phyloP scores from a whole-genome alignment of 805 yeast genomes.

The Candida takata region DNA sequence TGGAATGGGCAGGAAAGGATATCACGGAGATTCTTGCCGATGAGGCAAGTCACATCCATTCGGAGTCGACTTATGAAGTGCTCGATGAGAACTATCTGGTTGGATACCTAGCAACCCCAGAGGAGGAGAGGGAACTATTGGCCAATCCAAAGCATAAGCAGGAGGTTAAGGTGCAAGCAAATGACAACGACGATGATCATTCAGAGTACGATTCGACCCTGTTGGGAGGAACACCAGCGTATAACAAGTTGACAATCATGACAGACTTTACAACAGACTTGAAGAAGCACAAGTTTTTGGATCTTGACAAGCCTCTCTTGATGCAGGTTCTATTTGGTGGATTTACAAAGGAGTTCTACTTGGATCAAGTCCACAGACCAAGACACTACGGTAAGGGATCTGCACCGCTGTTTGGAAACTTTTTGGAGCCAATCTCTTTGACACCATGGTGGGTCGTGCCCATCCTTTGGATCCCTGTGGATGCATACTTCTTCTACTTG shows the following conservation, averaged over 20 bases:
- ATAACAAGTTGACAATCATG: conserved; percentile 62
- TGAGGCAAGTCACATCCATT: conserved; percentile 63
- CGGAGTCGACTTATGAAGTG: conserved; percentile 81
- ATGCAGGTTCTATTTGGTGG: conserved; percentile 70
- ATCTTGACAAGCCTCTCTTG: conserved; percentile 73
- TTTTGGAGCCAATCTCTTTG: conserved; percentile 81
- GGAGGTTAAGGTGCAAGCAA: conserved; percentile 44
- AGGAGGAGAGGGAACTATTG: conserved; percentile 67
- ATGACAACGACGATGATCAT: too few relatives aligned
- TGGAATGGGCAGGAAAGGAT: conserved; percentile 77
- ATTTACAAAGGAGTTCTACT: conserved; percentile 81
- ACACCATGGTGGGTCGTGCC: conserved; percentile 97
- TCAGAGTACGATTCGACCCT: conserved; percentile 44
- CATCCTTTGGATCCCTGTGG: conserved; percentile 76
- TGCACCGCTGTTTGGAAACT: conserved; percentile 92
- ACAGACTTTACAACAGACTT: conserved; percentile 74
- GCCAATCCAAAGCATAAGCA: conserved; percentile 52
- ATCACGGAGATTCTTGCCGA: conserved; percentile 81
- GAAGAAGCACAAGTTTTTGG: conserved; percentile 76
- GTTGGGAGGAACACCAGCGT: conserved; percentile 63
- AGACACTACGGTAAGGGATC: conserved; percentile 97
- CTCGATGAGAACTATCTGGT: conserved; percentile 72
- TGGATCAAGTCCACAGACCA: conserved; percentile 96
- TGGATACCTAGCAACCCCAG: conserved; percentile 76
- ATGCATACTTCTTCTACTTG: conserved; percentile 50